A percentile compares a stretch with the other conserved stretches of the same genome.
These are phyloP conservation scores for Coniella lustricola DNA, from an alignment of 2,329 filamentous ascomycete species.

Conservation along the genomic window DNA sequence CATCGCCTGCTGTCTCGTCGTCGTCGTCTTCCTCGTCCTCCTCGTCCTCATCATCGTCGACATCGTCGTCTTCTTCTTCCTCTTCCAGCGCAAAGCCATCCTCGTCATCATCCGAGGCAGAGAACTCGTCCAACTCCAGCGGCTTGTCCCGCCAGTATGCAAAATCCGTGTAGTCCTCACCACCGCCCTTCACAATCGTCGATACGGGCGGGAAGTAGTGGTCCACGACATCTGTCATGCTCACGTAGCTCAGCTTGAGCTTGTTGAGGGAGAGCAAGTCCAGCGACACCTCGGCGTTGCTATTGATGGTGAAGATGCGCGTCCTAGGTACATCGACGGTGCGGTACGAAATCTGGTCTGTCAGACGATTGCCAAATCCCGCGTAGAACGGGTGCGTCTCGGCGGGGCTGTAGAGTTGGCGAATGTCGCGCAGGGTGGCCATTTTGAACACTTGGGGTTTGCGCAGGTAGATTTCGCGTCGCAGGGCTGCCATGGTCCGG, in stretches of 20 bases:
- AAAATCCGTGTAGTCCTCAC: slow-evolving; percentile 95
- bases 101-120: slow-evolving; percentile 50
- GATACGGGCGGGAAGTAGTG: slow-evolving; percentile 95
- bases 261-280: slow-evolving; percentile 87
- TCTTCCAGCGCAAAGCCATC: slow-evolving; percentile 22
- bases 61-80: slow-evolving; percentile 45
- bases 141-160: slow-evolving; percentile 89
- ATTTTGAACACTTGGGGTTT: slow-evolving; percentile 99
- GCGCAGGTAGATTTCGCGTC: slow-evolving; percentile 86
- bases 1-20: slow-evolving; percentile 40
- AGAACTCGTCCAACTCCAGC: slow-evolving; percentile 81
- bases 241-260: slow-evolving; percentile 93
- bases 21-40: slow-evolving; percentile 44
- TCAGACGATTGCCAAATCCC: slow-evolving; percentile 92
- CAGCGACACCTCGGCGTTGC: slow-evolving; percentile 88
- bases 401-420: slow-evolving; percentile 73
- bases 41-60: slow-evolving; percentile 33
- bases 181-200: slow-evolving; percentile 78
- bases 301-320: slow-evolving; percentile 97
- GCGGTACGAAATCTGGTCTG: slow-evolving; percentile 91
- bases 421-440: slow-evolving; percentile 92
- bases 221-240: slow-evolving; percentile 94
- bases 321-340: slow-evolving; percentile 92
- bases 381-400: slow-evolving; percentile 86
- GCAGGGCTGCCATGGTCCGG: slow-evolving; percentile 84